Conservation (phyloP, 2,329 filamentous ascomycete species). For the Myriosclerotinia duriaeana region DNA sequence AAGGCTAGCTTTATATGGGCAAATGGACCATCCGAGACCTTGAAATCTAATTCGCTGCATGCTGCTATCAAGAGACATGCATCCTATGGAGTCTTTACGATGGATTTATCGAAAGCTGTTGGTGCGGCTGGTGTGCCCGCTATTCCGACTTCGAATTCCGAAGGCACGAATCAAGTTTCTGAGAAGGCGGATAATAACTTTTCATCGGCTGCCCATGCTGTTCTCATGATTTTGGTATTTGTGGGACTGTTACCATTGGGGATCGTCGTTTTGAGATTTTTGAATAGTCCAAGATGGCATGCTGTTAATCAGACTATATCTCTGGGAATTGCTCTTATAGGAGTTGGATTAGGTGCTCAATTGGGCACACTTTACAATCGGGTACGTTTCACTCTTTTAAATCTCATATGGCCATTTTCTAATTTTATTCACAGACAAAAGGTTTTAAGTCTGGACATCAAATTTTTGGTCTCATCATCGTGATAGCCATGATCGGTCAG, state of each 20-base stretch:
- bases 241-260: conserved; percentile 57
- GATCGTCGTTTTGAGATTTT: conserved; percentile 52
- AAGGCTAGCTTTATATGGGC: conserved; percentile 56
- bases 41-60: conserved; percentile 46
- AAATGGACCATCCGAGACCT: conserved; percentile 49
- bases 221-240: conserved; percentile 56
- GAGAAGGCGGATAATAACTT: conserved; percentile 37
- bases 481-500: conserved; percentile 53
- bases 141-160: conserved; percentile 32
- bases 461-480: conserved; percentile 56
- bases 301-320: conserved; percentile 54
- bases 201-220: conserved; percentile 40
- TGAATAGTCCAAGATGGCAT: conserved; percentile 55
- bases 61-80: conserved; percentile 53
- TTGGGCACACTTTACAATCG: conserved; percentile 52
- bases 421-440: conserved; percentile 47
- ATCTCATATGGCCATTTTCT: background rate
- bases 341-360: conserved; percentile 53
- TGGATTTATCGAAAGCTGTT: conserved; percentile 55
- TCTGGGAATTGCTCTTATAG: conserved; percentile 50
- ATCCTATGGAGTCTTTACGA: conserved; percentile 54
- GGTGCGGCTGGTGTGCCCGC: conserved; percentile 47
- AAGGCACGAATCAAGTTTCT: conserved; percentile 46
- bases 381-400: conserved; percentile 46
- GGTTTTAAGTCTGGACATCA: conserved; percentile 56